A percentile compares a stretch with the other conserved stretches of the same genome.
phyloP scores from a whole-genome alignment of 169 alveolate genomes.

The Eimeria brunetti region DNA sequence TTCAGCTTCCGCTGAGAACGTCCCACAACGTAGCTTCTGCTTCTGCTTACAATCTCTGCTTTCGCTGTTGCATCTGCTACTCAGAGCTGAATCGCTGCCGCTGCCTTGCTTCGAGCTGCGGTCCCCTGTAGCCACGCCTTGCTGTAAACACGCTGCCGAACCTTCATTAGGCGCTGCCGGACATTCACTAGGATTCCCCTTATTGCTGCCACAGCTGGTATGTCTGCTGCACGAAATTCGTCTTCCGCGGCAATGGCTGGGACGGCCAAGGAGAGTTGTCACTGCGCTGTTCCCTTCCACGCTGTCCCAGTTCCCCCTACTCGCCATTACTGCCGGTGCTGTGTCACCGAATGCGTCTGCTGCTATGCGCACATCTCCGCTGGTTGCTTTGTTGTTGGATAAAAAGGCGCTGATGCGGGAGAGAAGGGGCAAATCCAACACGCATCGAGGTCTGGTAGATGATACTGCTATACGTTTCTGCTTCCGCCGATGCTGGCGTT shows the following conservation, averaged over 20 bases:
- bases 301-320: not conserved
- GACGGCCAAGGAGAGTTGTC: not conserved
- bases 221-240: not conserved
- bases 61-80: not conserved
- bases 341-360: not conserved
- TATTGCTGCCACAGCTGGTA: not conserved
- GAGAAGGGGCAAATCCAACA: conserved; percentile 38
- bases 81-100: not conserved
- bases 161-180: not conserved
- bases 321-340: not conserved
- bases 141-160: not conserved
- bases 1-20: not conserved
- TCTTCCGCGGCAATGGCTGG: not conserved
- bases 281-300: not conserved
- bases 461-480: conserved; percentile 37
- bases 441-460: conserved; percentile 43
- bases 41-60: not conserved
- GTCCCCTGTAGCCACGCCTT: not conserved
- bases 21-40: not conserved
- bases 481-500: conserved; percentile 41
- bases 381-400: conserved; percentile 32
- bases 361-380: not conserved
- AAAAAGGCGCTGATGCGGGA: conserved; percentile 50
- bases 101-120: not conserved
- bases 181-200: not conserved